Evolutionary conservation across 371 early-diverging fungal species (phyloP).

Genomic region (Encephalitozoon intestinalis): DNA sequence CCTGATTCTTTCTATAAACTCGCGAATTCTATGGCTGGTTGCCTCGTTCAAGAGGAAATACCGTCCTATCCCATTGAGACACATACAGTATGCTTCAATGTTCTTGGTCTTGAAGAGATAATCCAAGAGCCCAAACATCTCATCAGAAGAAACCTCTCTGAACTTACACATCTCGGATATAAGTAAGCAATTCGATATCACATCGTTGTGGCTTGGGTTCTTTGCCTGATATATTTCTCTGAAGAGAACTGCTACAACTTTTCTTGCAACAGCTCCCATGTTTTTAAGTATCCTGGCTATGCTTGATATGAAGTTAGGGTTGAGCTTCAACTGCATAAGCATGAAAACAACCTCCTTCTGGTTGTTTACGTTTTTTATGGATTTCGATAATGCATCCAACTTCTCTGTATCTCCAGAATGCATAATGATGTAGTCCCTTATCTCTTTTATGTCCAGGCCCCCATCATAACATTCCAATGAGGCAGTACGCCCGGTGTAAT

Average conservation of each 20-base stretch:
- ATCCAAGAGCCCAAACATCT: slow-evolving; percentile 13
- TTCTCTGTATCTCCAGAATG: background rate
- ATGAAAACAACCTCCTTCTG: background rate
- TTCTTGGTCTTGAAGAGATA: slow-evolving; percentile 9
- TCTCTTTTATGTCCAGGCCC: background rate
- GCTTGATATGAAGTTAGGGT: background rate
- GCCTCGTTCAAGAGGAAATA: slow-evolving; percentile 8
- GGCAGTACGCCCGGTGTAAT: background rate
- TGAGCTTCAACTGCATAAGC: slow-evolving; percentile 8
- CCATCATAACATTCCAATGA: background rate
- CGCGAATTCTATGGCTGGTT: background rate
- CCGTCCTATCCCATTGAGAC: slow-evolving; percentile 8
- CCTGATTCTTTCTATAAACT: slow-evolving; percentile 4
- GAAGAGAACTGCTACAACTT: background rate
- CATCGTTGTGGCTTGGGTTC: background rate
- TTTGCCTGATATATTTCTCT: background rate
- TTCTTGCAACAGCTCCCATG: slow-evolving; percentile 2
- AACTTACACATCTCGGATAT: slow-evolving; percentile 20
- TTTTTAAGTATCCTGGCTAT: slow-evolving; percentile 25
- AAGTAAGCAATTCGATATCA: background rate
- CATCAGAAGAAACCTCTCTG: background rate
- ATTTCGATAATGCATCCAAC: slow-evolving; percentile 4
- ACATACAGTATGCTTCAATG: slow-evolving; percentile 14
- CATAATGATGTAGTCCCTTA: background rate
- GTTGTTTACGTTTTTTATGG: background rate